A percentile compares a stretch with the other conserved stretches of the same genome.
phyloP scores from a whole-genome alignment of 768 basidiomycete genomes.

The Boletus coccyginus region DNA sequence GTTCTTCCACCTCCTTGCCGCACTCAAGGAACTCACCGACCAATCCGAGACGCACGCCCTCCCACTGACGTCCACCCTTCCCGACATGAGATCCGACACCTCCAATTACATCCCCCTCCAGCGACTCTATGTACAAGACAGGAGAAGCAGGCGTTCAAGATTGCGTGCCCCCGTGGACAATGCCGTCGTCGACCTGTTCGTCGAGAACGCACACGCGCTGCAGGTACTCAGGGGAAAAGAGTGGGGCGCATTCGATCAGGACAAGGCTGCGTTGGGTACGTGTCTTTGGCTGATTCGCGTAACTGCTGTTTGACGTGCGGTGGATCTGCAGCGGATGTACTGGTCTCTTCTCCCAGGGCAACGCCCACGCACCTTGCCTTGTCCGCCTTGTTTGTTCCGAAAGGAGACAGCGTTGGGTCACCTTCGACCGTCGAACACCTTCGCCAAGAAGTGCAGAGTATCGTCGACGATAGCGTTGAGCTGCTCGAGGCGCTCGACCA shows the following conservation, averaged over 20 bases:
- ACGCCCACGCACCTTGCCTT: constrained; percentile 70
- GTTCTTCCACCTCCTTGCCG: constrained; percentile 77
- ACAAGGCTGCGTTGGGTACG: constrained; percentile 50
- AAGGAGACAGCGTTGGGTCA: constrained; percentile 26
- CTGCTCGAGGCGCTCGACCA: constrained; percentile 56
- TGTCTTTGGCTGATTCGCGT: background rate
- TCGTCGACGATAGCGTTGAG: constrained; percentile 48
- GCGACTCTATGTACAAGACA: constrained; percentile 77
- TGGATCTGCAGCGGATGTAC: constrained; percentile 37
- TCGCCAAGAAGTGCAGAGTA: constrained; percentile 44
- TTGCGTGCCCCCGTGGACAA: constrained; percentile 47
- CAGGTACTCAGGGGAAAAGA: constrained; percentile 60
- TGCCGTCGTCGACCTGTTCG: constrained; percentile 62
- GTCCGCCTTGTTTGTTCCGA: constrained; percentile 50
- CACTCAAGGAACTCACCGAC: constrained; percentile 63
- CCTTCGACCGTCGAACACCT: constrained; percentile 51
- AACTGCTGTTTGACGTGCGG: background rate
- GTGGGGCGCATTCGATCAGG: constrained; percentile 56
- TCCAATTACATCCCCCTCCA: constrained; percentile 80
- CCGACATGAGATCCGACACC: constrained; percentile 96
- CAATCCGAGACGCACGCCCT: constrained; percentile 57
- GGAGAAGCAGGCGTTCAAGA: constrained; percentile 59
- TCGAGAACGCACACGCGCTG: constrained; percentile 77
- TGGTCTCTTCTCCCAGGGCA: constrained; percentile 48
- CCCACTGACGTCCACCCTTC: constrained; percentile 82